phyloP scores from a whole-genome alignment of 2,329 filamentous ascomycete genomes.

The Fulvia fulva region DNA sequence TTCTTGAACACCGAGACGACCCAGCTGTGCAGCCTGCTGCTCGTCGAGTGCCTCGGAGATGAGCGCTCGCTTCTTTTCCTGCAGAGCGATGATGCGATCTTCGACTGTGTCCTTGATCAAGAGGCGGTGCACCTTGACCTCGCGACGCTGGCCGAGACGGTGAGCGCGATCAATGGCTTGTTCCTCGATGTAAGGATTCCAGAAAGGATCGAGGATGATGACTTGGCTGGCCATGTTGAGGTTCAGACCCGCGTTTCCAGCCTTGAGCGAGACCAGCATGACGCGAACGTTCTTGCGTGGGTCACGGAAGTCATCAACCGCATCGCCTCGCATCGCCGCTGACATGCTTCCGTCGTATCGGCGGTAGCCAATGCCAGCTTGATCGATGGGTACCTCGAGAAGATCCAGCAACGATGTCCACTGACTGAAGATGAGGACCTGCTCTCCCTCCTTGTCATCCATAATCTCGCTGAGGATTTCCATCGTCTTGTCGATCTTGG shows the following conservation, averaged over 20 bases:
- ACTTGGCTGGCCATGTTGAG: slow-evolving; percentile 78
- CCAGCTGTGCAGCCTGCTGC: slow-evolving; percentile 61
- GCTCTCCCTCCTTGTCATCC: slow-evolving; percentile 54
- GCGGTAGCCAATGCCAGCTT: slow-evolving; percentile 55
- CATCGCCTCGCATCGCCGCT: slow-evolving; percentile 60
- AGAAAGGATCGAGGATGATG: slow-evolving; percentile 89
- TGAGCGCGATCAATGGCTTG: slow-evolving; percentile 89
- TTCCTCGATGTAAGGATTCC: slow-evolving; percentile 90
- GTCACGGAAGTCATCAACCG: slow-evolving; percentile 65
- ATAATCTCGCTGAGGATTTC: slow-evolving; percentile 57
- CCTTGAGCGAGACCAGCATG: slow-evolving; percentile 75
- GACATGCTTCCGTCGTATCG: slow-evolving; percentile 78
- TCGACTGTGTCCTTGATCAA: slow-evolving; percentile 76
- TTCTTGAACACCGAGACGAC: slow-evolving; percentile 62
- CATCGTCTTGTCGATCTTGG: slow-evolving; percentile 68
- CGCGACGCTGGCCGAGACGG: slow-evolving; percentile 72
- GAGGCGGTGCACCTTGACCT: slow-evolving; percentile 76
- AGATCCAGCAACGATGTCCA: slow-evolving; percentile 77
- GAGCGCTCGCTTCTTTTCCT: slow-evolving; percentile 71
- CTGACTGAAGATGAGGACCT: slow-evolving; percentile 78
- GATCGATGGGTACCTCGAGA: slow-evolving; percentile 65
- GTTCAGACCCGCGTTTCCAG: slow-evolving; percentile 82
- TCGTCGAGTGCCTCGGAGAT: slow-evolving; percentile 80
- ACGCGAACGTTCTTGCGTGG: slow-evolving; percentile 55
- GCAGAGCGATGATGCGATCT: slow-evolving; percentile 75